phyloP scores from a whole-genome alignment of 495 filamentous ascomycete genomes.

The Elasticomyces elasticus region DNA sequence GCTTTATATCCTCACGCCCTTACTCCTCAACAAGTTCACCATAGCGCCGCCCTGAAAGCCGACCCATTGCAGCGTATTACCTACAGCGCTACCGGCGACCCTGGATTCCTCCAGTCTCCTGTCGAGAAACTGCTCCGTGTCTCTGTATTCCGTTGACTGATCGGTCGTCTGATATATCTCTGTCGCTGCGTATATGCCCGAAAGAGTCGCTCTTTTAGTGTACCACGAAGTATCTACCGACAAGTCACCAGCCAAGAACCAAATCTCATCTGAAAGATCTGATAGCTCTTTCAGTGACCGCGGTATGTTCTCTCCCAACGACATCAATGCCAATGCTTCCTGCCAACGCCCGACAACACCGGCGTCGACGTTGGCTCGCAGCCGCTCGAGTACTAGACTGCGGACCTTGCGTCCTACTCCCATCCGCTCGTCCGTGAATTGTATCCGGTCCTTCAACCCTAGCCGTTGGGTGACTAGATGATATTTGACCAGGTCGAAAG shows the following conservation, averaged over 20 bases:
- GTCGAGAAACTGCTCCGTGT: slow-evolving; percentile 71
- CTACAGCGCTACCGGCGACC: slow-evolving; percentile 47
- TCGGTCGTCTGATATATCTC: slow-evolving; percentile 95
- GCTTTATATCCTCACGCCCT: slow-evolving; percentile 31
- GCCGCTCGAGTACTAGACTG: slow-evolving; percentile 55
- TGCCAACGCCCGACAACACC: slow-evolving; percentile 66
- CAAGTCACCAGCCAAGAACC: slow-evolving; percentile 69
- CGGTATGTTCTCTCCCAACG: slow-evolving; percentile 64
- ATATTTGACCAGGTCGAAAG: slow-evolving; percentile 73
- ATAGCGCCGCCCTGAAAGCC: slow-evolving; percentile 60
- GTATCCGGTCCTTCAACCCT: slow-evolving; percentile 42
- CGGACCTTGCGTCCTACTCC: slow-evolving; percentile 50
- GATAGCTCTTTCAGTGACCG: slow-evolving; percentile 70
- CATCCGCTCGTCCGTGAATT: slow-evolving; percentile 34
- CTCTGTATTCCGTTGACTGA: slow-evolving; percentile 48
- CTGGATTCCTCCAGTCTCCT: slow-evolving; percentile 62
- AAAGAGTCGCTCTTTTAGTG: slow-evolving; percentile 68
- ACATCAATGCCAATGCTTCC: slow-evolving; percentile 87
- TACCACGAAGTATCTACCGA: slow-evolving; percentile 84
- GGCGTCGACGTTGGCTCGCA: slow-evolving; percentile 54
- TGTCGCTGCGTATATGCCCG: slow-evolving; percentile 63
- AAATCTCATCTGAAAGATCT: slow-evolving; percentile 75
- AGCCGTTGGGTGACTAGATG: slow-evolving; percentile 62
- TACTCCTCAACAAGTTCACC: slow-evolving; percentile 34
- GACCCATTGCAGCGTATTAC: slow-evolving; percentile 58